Conservation (phyloP, 192 early-diverging fungal species). For the Physocladia obscura region DNA sequence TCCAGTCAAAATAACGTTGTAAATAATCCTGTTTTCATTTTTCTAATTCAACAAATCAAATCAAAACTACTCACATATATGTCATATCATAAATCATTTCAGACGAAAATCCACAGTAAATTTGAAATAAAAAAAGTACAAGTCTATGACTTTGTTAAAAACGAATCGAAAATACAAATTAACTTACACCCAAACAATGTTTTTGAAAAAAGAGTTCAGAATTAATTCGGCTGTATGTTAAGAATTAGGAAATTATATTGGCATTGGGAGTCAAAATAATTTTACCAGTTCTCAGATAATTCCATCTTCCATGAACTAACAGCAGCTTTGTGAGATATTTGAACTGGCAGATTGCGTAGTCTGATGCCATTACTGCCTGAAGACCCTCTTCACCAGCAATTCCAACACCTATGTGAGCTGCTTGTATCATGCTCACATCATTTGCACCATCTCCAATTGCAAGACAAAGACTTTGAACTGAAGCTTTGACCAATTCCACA, state of each 20-base stretch:
- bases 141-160: conserved; percentile 49
- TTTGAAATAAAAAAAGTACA: conserved; percentile 87
- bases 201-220: conserved; percentile 91
- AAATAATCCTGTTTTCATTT: conserved; percentile 55
- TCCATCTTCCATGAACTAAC: conserved; percentile 93
- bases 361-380: conserved; percentile 89
- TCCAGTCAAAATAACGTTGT: conserved; percentile 85
- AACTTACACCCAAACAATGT: conserved; percentile 74
- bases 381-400: conserved; percentile 93
- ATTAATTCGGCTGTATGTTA: conserved; percentile 14
- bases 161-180: conserved; percentile 34
- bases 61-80: conserved; percentile 51
- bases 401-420: conserved; percentile 91
- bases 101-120: conserved; percentile 82
- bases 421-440: conserved; percentile 98
- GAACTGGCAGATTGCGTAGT: conserved; percentile 93
- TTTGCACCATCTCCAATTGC: conserved; percentile 97
- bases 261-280: conserved; percentile 62
- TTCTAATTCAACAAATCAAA: background rate
- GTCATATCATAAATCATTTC: conserved; percentile 82
- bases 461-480: conserved; percentile 79
- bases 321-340: conserved; percentile 78
- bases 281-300: conserved; percentile 77
- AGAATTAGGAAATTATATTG: background rate
- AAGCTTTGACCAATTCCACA: conserved; percentile 79